These are phyloP conservation scores for Hypoxylon sp. DNA, from an alignment of 2,329 filamentous ascomycete species.

Conservation along the genomic window DNA sequence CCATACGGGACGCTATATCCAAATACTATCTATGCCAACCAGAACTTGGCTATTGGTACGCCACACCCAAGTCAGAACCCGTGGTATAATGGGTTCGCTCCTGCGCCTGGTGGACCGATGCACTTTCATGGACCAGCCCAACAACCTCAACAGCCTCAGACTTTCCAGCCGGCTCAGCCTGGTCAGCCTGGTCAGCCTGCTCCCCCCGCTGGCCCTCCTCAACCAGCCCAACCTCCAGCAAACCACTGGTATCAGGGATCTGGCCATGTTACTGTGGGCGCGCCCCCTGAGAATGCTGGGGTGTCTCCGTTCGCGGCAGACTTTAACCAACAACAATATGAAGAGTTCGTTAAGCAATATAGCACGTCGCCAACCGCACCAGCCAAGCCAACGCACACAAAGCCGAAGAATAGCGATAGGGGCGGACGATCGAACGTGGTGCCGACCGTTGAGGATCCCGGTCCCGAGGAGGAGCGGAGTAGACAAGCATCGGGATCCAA, in stretches of 20 bases:
- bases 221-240: conserved; percentile 13
- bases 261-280: conserved; percentile 29
- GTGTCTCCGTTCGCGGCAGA: conserved; percentile 10
- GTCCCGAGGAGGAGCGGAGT: not conserved
- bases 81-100: conserved; percentile 57
- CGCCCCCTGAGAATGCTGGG: not conserved
- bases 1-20: conserved; percentile 63
- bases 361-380: conserved; percentile 11
- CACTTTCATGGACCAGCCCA: conserved; percentile 18
- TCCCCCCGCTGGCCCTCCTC: not conserved
- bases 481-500: conserved; percentile 18
- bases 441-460: conserved; percentile 36
- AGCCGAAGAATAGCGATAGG: conserved; percentile 29
- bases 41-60: conserved; percentile 57
- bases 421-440: conserved; percentile 46
- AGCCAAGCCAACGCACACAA: not conserved
- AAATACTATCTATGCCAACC: conserved; percentile 49
- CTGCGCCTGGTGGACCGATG: conserved; percentile 32
- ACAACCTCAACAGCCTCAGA: not conserved
- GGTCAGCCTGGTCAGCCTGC: not conserved
- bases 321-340: conserved; percentile 17
- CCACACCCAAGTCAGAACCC: conserved; percentile 60
- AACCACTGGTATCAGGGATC: conserved; percentile 45
- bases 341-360: conserved; percentile 12
- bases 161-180: conserved; percentile 12